Percentiles rank a stretch among this genome's conserved stretches.
These are phyloP conservation scores for Claviceps pazoutovae DNA, from an alignment of 2,329 filamentous ascomycete species.

Conservation along the genomic window DNA sequence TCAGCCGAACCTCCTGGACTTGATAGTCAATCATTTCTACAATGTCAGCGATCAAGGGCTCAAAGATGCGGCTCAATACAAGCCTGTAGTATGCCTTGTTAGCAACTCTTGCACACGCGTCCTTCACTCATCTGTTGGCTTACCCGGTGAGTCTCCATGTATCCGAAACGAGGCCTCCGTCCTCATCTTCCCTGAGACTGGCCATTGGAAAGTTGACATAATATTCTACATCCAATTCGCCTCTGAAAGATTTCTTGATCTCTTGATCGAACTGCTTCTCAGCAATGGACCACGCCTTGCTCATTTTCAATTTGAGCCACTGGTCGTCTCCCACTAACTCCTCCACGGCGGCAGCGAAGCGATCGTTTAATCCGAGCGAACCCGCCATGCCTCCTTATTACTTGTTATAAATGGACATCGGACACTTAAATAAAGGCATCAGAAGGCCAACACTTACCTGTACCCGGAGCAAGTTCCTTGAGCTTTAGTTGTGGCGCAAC, in stretches of 20 bases:
- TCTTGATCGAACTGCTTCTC: constrained; percentile 10
- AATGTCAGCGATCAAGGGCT: constrained; percentile 11
- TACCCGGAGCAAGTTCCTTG: constrained; percentile 13
- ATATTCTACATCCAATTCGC: constrained; percentile 6
- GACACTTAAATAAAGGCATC: too few species aligned
- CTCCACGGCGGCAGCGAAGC: constrained; percentile 9
- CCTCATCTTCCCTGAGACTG: constrained; percentile 8
- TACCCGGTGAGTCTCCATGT: constrained; percentile 12
- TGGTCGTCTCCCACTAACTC: constrained; percentile 8
- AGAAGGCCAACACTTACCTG: constrained; percentile 5
- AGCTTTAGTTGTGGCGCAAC: constrained; percentile 8
- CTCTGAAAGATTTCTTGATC: constrained; percentile 11
- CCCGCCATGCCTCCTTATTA: constrained; percentile 12
- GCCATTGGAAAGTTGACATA: constrained; percentile 11
- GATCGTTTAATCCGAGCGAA: constrained; percentile 12
- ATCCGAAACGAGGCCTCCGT: constrained; percentile 3
- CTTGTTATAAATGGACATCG: background rate
- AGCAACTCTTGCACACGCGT: background rate
- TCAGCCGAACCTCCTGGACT: constrained; percentile 3
- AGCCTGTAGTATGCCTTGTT: background rate
- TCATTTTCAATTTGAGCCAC: constrained; percentile 5
- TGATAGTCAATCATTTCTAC: constrained; percentile 8
- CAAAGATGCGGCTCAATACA: constrained; percentile 7
- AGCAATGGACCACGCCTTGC: constrained; percentile 6
- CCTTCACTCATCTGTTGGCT: background rate